These are phyloP conservation scores for Cyclaneusma minus DNA, from an alignment of 2,329 filamentous ascomycete genomes.

Conservation along the genomic window DNA sequence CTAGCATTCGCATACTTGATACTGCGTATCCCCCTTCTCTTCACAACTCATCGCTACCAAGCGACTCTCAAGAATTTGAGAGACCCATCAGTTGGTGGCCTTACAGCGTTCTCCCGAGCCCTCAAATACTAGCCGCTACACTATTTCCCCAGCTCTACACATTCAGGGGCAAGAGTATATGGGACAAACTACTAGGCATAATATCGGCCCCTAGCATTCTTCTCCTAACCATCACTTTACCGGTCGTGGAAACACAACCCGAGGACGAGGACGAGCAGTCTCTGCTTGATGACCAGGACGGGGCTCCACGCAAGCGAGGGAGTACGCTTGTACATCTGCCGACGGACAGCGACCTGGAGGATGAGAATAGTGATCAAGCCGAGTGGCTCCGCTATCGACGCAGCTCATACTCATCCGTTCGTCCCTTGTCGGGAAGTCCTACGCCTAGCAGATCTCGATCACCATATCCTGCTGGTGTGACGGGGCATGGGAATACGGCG, in stretches of 20 bases:
- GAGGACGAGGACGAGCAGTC: conserved; percentile 27
- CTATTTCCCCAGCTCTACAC: conserved; percentile 76
- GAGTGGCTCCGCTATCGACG: conserved; percentile 46
- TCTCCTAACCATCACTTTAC: conserved; percentile 74
- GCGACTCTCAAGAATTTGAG: too few species aligned
- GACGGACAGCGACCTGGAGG: conserved; percentile 17
- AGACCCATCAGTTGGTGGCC: conserved; percentile 63
- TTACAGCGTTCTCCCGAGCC: conserved; percentile 54
- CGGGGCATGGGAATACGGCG: conserved; percentile 19
- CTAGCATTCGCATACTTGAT: conserved; percentile 17
- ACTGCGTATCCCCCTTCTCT: neutral
- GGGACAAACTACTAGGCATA: conserved; percentile 68
- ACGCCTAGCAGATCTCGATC: neutral
- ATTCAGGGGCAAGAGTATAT: conserved; percentile 71
- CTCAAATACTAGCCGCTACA: conserved; percentile 53
- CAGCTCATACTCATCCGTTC: conserved; percentile 17
- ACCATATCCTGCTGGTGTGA: neutral
- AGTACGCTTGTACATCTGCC: conserved; percentile 21
- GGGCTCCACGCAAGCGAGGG: conserved; percentile 13
- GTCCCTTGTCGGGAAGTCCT: conserved; percentile 2
- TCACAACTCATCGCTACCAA: too few species aligned
- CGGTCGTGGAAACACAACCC: conserved; percentile 65
- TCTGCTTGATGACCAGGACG: conserved; percentile 11
- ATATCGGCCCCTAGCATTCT: conserved; percentile 85
- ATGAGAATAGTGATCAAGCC: conserved; percentile 29